These are phyloP conservation scores for Xylariomycetidae sp. DNA, from an alignment of 2,329 filamentous ascomycete genomes.

Conservation along the genomic window DNA sequence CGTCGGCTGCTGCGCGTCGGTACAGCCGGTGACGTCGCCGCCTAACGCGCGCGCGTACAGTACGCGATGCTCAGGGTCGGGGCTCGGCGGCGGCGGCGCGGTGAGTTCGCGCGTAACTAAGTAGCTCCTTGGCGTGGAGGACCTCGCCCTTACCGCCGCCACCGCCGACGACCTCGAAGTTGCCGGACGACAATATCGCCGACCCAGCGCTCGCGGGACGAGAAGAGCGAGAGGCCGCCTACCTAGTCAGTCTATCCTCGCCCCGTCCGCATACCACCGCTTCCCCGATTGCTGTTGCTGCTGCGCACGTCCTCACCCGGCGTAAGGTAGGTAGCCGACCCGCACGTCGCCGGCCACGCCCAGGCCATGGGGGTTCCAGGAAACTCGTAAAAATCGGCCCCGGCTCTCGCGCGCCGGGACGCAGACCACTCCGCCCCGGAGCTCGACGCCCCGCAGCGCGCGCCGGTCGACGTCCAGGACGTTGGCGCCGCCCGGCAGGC, in stretches of 20 bases:
- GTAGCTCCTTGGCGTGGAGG: conserved; percentile 34
- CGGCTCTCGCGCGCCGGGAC: conserved; percentile 19
- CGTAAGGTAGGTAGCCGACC: conserved; percentile 23
- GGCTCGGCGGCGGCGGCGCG: too few species aligned
- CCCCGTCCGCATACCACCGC: neutral
- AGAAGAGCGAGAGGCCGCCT: conserved; percentile 35
- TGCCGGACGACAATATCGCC: conserved; percentile 31
- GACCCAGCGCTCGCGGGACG: conserved; percentile 31
- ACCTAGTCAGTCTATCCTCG: neutral
- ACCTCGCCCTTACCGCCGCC: conserved; percentile 32
- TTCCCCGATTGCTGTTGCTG: conserved; percentile 9
- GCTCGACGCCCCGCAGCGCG: conserved; percentile 6
- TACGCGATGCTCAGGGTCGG: too few species aligned
- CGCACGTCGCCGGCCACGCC: conserved; percentile 31
- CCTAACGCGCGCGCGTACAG: too few species aligned
- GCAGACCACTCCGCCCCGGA: conserved; percentile 1
- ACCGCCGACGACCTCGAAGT: conserved; percentile 35
- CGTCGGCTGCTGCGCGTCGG: too few species aligned
- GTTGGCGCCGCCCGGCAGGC: conserved; percentile 1
- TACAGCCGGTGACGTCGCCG: too few species aligned
- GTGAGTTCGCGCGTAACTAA: too few species aligned
- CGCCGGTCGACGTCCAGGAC: conserved; percentile 7
- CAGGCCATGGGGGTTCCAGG: conserved; percentile 25
- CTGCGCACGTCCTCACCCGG: conserved; percentile 31
- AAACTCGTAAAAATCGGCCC: conserved; percentile 29